These are phyloP conservation scores for Abrus pulchellus DNA, from an alignment of 306 rosid genomes.

Conservation along the genomic window DNA sequence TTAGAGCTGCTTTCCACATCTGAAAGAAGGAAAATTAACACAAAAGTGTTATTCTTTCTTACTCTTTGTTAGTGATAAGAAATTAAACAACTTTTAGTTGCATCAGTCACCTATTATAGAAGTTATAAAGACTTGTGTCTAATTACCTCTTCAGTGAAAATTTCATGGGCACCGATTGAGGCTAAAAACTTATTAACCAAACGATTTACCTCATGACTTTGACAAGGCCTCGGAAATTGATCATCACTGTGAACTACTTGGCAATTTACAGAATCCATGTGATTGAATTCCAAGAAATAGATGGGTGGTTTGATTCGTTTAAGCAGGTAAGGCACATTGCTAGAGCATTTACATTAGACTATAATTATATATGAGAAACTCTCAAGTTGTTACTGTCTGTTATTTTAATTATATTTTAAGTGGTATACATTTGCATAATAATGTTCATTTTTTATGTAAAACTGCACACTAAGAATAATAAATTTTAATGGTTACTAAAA, in stretches of 20 bases:
- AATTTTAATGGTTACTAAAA: not conserved
- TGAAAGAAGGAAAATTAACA: constrained; percentile 13
- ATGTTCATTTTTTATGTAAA: too few relatives aligned
- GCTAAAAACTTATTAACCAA: constrained; percentile 4
- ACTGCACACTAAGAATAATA: too few relatives aligned
- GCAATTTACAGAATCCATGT: constrained; percentile 29
- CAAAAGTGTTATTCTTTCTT: not conserved
- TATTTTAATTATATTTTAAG: not conserved
- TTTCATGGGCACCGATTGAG: constrained; percentile 63
- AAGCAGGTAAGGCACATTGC: not conserved
- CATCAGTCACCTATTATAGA: not conserved
- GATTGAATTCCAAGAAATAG: not conserved
- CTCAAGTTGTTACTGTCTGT: too few relatives aligned
- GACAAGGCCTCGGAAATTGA: constrained; percentile 13
- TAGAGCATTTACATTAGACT: too few relatives aligned
- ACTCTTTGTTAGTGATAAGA: not conserved
- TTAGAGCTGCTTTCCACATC: constrained; percentile 81
- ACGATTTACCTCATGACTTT: not conserved
- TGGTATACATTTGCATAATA: not conserved
- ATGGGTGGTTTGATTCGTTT: not conserved
- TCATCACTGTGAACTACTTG: constrained; percentile 36
- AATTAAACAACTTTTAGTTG: constrained; percentile 17
- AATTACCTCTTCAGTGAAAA: constrained; percentile 54
- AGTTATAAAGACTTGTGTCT: not conserved
- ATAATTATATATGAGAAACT: not conserved